Evolutionary conservation across 2,329 filamentous ascomycete species (phyloP), one percentile per base, ranked within the genome.

Genomic region (Trichophyton rubrum): DNA sequence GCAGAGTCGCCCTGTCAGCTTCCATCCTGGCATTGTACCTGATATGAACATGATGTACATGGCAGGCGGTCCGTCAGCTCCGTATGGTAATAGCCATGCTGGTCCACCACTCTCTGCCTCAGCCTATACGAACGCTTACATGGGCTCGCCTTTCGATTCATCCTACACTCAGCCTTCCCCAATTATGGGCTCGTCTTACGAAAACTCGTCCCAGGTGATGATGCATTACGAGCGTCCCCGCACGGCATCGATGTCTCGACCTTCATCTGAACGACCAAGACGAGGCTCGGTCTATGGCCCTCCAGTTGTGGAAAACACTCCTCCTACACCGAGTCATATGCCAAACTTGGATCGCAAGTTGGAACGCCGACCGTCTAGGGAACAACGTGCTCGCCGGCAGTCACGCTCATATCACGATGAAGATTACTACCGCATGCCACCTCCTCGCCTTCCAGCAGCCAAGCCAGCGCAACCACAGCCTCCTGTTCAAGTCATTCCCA

Each of bases 351-450:
- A 56, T 7, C 27, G 35, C 13, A 58, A 45, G 3, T 17, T 35
- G 24, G 56, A 59, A 33, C 56, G 40, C 17, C 38, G 6, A 15
- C 56, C 56, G 8, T 68, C 70, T 33, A 69, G 68, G 47, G 68
- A 73, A 45, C 43, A 64, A 30, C 70, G 70, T 41, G 66, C 67
- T 3, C 69, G 71, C 22, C 66, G 67, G 35, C 65, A 70, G n/a
- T 66, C 68, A 60, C 68, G 67, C 35, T 61, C 61, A 11, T 68
- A 67, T 56, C 68, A 66, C 15, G 73, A 74, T 49, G 74, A 77
- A 60, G 75, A 76, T 55, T 75, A 68, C 59, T 74, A 75, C 62
- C 71, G 67, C 58, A 76, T 77, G 73, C 74, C 74, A 51, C 75
- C 73, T 4, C 74, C 75, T n/a, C 69, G 70, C 3, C 64, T 67